These are phyloP conservation scores for Ramalina intermedia DNA, from an alignment of 495 filamentous ascomycete species.

Conservation along the genomic window DNA sequence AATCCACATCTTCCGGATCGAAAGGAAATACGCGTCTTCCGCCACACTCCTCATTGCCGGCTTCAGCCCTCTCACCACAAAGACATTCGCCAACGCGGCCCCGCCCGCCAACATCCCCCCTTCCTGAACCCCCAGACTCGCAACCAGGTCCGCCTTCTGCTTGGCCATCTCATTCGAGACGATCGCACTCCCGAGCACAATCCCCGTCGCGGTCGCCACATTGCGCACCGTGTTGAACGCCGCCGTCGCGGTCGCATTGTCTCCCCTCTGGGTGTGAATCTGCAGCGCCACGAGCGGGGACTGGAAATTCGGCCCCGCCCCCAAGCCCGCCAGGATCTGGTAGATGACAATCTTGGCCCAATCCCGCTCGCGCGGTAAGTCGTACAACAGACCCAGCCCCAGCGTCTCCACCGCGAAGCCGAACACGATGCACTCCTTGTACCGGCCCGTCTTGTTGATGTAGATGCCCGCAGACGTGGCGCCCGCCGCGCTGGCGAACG, in stretches of 20 bases:
- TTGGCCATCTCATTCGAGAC: too few relatives aligned
- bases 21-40: too few relatives aligned
- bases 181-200: too few relatives aligned
- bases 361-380: conserved; percentile 24
- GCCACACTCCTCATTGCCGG: too few relatives aligned
- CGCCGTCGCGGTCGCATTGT: conserved; percentile 64
- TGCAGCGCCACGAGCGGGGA: conserved; percentile 70
- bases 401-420: conserved; percentile 32
- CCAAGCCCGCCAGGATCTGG: conserved; percentile 49
- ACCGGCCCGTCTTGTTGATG: conserved; percentile 47
- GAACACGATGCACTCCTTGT: conserved; percentile 39
- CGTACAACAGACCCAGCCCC: conserved; percentile 40
- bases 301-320: conserved; percentile 33
- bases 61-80: too few relatives aligned
- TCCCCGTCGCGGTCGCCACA: conserved; percentile 27
- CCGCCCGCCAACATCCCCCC: too few relatives aligned
- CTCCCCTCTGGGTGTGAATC: conserved; percentile 47
- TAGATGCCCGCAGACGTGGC: conserved; percentile 35
- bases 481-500: conserved; percentile 32
- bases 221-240: conserved; percentile 64
- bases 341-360: conserved; percentile 32
- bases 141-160: too few relatives aligned
- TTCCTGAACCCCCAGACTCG: too few relatives aligned
- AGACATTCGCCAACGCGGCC: too few relatives aligned
- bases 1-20: too few relatives aligned